These are phyloP conservation scores for Ampelomyces quisqualis DNA, from an alignment of 2,329 filamentous ascomycete genomes.

Conservation along the genomic window DNA sequence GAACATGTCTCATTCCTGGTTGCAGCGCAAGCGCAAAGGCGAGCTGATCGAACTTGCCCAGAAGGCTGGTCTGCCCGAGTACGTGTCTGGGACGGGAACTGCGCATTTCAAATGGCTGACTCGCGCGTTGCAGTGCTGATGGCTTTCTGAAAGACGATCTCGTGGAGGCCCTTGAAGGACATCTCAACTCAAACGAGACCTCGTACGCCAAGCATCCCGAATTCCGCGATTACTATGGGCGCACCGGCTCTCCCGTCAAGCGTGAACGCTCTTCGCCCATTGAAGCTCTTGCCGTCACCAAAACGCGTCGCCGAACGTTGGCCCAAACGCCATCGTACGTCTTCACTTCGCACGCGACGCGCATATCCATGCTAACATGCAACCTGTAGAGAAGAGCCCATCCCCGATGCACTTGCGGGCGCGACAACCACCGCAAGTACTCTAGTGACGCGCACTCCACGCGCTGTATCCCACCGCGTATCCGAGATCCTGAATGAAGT, in stretches of 20 bases:
- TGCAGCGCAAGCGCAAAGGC: constrained; percentile 78
- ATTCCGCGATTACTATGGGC: constrained; percentile 75
- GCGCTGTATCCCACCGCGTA: constrained; percentile 52
- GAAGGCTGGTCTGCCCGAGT: constrained; percentile 70
- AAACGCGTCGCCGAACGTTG: constrained; percentile 39
- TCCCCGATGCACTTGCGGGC: constrained; percentile 45
- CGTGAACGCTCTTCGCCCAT: constrained; percentile 42
- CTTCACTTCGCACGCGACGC: constrained; percentile 18
- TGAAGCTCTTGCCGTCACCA: constrained; percentile 39
- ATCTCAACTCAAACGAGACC: constrained; percentile 61
- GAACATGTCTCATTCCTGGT: constrained; percentile 68
- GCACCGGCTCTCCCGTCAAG: constrained; percentile 57
- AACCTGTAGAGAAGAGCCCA: constrained; percentile 44
- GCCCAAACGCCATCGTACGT: constrained; percentile 39
- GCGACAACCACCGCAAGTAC: constrained; percentile 19
- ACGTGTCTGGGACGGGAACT: constrained; percentile 46
- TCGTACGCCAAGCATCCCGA: constrained; percentile 63
- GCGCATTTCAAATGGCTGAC: constrained; percentile 10
- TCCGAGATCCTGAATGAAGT: constrained; percentile 55
- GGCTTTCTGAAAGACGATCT: constrained; percentile 76
- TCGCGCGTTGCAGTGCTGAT: constrained; percentile 58
- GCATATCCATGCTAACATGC: constrained; percentile 26
- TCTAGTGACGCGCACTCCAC: constrained; percentile 46
- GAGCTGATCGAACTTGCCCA: constrained; percentile 76
- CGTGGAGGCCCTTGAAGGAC: constrained; percentile 49